Evolutionary conservation across 495 filamentous ascomycete species (phyloP).

Genomic region (Podospora didyma): DNA sequence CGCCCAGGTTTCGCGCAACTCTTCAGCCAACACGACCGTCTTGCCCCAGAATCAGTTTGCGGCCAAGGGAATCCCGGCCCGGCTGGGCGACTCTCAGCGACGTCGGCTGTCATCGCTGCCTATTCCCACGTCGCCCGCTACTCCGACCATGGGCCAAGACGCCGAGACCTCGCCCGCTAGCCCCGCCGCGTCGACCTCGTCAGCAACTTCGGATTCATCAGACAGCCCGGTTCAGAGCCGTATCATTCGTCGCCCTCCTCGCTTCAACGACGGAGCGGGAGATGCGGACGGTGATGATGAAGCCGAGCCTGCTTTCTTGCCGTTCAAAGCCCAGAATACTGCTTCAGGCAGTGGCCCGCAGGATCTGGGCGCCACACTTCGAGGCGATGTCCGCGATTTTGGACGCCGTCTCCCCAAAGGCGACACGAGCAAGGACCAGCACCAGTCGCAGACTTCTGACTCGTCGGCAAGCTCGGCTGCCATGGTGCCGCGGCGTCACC

Average conservation of each 20-base stretch:
- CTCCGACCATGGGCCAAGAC: constrained; percentile 14
- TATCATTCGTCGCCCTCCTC: constrained; percentile 55
- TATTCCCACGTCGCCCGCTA: constrained; percentile 13
- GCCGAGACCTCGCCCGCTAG: constrained; percentile 29
- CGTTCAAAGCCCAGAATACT: constrained; percentile 39
- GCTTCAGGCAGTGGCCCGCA: constrained; percentile 25
- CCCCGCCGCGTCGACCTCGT: constrained; percentile 31
- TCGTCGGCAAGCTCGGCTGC: constrained; percentile 59
- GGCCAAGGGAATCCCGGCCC: constrained; percentile 3
- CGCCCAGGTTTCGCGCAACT: constrained; percentile 49
- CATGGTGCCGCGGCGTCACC: constrained; percentile 22
- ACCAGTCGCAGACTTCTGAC: constrained; percentile 46
- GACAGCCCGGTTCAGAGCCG: constrained; percentile 45
- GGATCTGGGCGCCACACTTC: constrained; percentile 61
- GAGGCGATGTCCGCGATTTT: constrained; percentile 43
- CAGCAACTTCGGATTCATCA: constrained; percentile 23
- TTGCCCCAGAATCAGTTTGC: constrained; percentile 30
- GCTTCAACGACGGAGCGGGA: constrained; percentile 39
- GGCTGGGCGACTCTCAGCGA: constrained; percentile 18
- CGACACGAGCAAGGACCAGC: constrained; percentile 9
- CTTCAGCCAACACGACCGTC: constrained; percentile 55
- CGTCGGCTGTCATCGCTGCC: constrained; percentile 31
- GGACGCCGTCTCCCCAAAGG: constrained; percentile 28
- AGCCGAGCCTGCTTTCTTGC: constrained; percentile 68
- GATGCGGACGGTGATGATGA: constrained; percentile 45